Base-by-base conservation (phyloP, 2,329 filamentous ascomycete genomes). In the Hymenoscyphus albidus region DNA sequence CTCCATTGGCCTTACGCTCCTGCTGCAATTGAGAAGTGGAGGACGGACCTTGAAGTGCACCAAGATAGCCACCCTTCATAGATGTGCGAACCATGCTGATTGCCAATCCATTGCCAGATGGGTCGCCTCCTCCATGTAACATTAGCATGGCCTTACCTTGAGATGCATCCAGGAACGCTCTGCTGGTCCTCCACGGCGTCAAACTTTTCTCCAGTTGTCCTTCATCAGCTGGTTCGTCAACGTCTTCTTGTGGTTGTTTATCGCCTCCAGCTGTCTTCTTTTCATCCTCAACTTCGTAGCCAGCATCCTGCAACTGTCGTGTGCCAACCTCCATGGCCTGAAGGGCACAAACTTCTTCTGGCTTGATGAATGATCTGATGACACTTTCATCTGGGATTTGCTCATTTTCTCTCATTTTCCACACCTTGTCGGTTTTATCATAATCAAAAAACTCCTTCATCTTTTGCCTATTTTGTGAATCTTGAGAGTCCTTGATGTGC, bases 71-170 rank as follows among this genome's bases (percentile, higher is more conserved):
- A 67, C 95, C 95, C 78, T 99, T 99, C 95, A 99, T 99, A 0
- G 92, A 96, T 0, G 93, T 97, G 74, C 95, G 93, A 76, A 99
- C 93, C 77, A 99, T 97, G 75, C 92, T 97, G 80, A 98, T 97
- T 2, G 92, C 95, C 65, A 97, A 88, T 1, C 95, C 95, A 72
- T 93, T 90, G 31, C 93, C 93, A 0, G 94, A 97, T 3, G 95
- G 95, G 74, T 99, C 95, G 63, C 95, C 95, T 69, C 96, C 92
- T 22, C 95, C 95, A 71, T 97, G 93, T 13, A 99, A 84, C 71
- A 93, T 90, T 57, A 99, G 84, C 95, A 99, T 99, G 2, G 95
- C 95, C 76, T 99, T 99, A 65, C 93, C 92, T 66, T 93, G 89
- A 59, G 92, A 94, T 1, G 95, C 95, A 69, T 97, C 91, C 65